These are phyloP conservation scores for Amanita fuliginea DNA, from an alignment of 768 basidiomycete genomes.

Conservation along the genomic window DNA sequence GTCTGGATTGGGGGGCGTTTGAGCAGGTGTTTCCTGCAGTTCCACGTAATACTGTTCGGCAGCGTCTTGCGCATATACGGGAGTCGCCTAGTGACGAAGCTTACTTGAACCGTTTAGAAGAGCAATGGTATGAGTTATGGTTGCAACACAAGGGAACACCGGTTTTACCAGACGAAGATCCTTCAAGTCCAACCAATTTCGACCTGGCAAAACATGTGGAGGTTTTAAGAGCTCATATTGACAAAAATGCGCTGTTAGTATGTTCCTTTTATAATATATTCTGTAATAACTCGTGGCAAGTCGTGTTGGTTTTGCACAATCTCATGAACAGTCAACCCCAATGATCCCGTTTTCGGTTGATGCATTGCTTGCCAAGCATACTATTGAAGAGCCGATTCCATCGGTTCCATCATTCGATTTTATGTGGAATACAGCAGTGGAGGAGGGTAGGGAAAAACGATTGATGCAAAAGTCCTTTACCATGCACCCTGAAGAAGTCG, in stretches of 20 bases:
- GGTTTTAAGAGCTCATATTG: conserved; percentile 70
- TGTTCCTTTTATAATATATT: neutral
- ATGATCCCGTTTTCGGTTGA: conserved; percentile 32
- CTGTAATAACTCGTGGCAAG: conserved; percentile 17
- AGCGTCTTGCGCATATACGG: conserved; percentile 49
- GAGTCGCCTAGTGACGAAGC: conserved; percentile 56
- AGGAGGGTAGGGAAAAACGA: conserved; percentile 67
- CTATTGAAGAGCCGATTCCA: conserved; percentile 35
- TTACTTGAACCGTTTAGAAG: conserved; percentile 71
- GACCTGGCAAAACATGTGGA: conserved; percentile 72
- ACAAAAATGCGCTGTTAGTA: conserved; percentile 80
- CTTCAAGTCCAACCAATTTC: conserved; percentile 58
- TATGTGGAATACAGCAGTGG: conserved; percentile 60
- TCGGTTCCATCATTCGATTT: conserved; percentile 53
- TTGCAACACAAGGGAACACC: conserved; percentile 53
- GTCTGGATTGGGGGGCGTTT: conserved; percentile 62
- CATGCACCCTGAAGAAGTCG: conserved; percentile 27
- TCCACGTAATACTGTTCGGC: conserved; percentile 61
- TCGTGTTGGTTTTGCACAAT: conserved; percentile 51
- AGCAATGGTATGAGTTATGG: conserved; percentile 77
- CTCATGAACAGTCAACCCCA: conserved; percentile 20
- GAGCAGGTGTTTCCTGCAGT: conserved; percentile 74
- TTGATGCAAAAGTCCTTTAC: conserved; percentile 48
- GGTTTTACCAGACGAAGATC: conserved; percentile 62
- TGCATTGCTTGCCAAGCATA: conserved; percentile 33